phyloP scores from a whole-genome alignment of 148 eudicot species.

The Rheum nobile region DNA sequence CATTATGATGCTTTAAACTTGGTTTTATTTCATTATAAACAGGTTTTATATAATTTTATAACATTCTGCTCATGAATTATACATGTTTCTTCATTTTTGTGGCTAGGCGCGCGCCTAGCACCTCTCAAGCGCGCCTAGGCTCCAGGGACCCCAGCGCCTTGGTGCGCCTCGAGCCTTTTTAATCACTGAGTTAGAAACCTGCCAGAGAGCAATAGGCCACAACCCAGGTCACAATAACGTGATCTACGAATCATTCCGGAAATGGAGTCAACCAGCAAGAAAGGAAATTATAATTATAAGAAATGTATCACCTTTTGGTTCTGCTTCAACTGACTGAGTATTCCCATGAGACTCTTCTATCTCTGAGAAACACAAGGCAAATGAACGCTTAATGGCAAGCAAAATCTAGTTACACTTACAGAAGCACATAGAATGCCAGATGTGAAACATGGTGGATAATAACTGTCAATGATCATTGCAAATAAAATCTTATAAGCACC shows the following conservation, averaged over 20 bases:
- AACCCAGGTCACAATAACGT: neutral
- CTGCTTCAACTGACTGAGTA: conserved; percentile 10
- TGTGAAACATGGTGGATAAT: neutral
- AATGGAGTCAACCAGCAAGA: neutral
- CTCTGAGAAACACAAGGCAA: conserved; percentile 16
- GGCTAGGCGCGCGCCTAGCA: too few relatives aligned
- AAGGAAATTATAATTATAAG: neutral
- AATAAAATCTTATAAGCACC: neutral
- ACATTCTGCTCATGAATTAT: too few relatives aligned
- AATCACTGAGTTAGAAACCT: neutral
- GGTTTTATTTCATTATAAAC: too few relatives aligned
- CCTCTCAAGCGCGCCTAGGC: too few relatives aligned
- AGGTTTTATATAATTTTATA: too few relatives aligned
- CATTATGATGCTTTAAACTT: too few relatives aligned
- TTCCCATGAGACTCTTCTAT: conserved; percentile 11
- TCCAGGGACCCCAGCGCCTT: too few relatives aligned
- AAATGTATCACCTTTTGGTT: conserved; percentile 11
- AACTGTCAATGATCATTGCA: neutral
- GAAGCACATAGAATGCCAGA: neutral
- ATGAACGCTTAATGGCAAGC: neutral
- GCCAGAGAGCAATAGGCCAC: neutral
- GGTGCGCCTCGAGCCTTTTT: too few relatives aligned
- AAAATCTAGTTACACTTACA: neutral
- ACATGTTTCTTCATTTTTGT: too few relatives aligned
- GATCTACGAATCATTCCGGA: neutral